Base-by-base conservation (phyloP, 352 stramenopile genomes). In the Phytophthora hybrid region DNA sequence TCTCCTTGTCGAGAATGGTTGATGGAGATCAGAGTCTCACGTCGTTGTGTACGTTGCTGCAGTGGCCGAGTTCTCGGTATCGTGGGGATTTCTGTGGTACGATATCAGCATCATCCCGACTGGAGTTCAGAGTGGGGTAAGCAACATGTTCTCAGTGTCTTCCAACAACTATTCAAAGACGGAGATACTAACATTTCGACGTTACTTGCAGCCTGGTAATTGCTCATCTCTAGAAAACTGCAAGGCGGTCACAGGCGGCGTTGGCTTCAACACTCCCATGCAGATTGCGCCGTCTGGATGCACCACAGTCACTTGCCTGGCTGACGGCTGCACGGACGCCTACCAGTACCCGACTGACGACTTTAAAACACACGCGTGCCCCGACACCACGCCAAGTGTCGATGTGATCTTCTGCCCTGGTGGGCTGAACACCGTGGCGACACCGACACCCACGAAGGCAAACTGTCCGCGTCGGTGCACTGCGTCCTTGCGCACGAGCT, bases 41-140 rank as follows among this genome's bases (percentile, higher is more conserved):
- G 19, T 14, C 21, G 49, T 34, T 55, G 19, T 32, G 18, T 26
- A 29, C 14, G 46, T 29, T 21, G 49, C 47, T 74, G 26, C 59
- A 85, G 79, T 91, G 14, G 82, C 79, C 23, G 82, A 91, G 62
- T 89, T 91, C 47, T 71, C 80, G 0, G 44, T 89, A 7, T 65
- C 66, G 3, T 75, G 76, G 67, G 76, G 68, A 19, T 84, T 73
- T 62, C 46, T 82, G 37, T 91, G 82, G 84, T 91, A 89, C 66
- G 82, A 90, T 65, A 91, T 91, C 70, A 86, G 80, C 62, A 84
- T 83, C 47, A 86, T 91, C 52, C 81, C 82, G 5, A 92, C 86
- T 2, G 83, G 85, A 8, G 64, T 77, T 31, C 34, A 56, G 13
- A 73, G 49, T 14, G 78, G 75, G 32, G 72, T 79, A 76, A 63